These are phyloP conservation scores for Zygosaccharomyces siamensis DNA, from an alignment of 805 yeast species.

Conservation along the genomic window DNA sequence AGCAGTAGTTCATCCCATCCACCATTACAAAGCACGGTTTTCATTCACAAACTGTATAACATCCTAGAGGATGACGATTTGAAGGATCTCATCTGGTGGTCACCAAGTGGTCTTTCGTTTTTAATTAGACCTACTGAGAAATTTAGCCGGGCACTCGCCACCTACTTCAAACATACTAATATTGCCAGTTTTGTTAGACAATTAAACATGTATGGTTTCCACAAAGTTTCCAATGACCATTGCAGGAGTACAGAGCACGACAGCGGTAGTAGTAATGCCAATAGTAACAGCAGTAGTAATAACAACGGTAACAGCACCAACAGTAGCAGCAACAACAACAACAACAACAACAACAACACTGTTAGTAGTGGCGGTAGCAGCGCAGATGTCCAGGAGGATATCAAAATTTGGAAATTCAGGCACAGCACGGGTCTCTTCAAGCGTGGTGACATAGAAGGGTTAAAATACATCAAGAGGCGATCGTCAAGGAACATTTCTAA, in stretches of 20 bases:
- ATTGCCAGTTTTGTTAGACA: conserved; percentile 77
- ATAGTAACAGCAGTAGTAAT: conserved; percentile 5
- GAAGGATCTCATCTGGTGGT: conserved; percentile 83
- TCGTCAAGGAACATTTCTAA: conserved; percentile 39
- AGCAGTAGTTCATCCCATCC: conserved; percentile 6
- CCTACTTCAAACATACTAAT: conserved; percentile 75
- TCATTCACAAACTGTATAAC: conserved; percentile 84
- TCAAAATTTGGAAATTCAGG: conserved; percentile 74
- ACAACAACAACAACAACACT: conserved; percentile 10
- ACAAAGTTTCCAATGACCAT: conserved; percentile 46
- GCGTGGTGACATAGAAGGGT: conserved; percentile 71
- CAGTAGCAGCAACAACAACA: not conserved
- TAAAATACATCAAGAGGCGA: conserved; percentile 74
- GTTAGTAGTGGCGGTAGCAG: not conserved
- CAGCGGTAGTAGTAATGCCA: not conserved
- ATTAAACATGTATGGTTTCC: conserved; percentile 78
- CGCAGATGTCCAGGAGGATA: conserved; percentile 10
- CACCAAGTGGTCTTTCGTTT: conserved; percentile 64
- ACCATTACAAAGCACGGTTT: conserved; percentile 49
- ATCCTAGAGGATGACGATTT: conserved; percentile 80
- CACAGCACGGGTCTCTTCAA: conserved; percentile 75
- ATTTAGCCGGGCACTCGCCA: conserved; percentile 63
- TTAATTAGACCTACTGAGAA: conserved; percentile 74
- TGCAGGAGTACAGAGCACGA: conserved; percentile 11
- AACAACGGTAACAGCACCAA: conserved; percentile 6